These are phyloP conservation scores for Nannochloropsis salina DNA, from an alignment of 108 stramenopile species.

Conservation along the genomic window DNA sequence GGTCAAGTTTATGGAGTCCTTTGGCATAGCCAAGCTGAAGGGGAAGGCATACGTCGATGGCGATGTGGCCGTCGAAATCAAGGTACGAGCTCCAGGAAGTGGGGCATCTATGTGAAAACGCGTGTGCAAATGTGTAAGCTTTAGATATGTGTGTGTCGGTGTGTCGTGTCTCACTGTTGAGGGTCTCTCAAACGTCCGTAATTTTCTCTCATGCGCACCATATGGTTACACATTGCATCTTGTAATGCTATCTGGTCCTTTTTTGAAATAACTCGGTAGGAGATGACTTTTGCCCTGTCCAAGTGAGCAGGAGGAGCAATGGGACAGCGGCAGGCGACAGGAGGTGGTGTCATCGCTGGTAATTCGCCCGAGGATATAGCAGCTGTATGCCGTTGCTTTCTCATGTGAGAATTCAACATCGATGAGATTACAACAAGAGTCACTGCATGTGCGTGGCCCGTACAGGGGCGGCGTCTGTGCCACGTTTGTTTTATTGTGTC, in stretches of 20 bases:
- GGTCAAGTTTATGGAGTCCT: slow-evolving; percentile 37
- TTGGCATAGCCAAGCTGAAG: slow-evolving; percentile 54
- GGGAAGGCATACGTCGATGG: slow-evolving; percentile 53
- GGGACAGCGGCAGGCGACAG: not conserved
- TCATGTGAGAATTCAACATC: not conserved
- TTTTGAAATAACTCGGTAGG: not conserved
- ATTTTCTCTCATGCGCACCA: not conserved
- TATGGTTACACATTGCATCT: too few species aligned
- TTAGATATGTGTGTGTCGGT: not conserved
- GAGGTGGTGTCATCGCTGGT: not conserved
- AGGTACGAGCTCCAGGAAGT: not conserved
- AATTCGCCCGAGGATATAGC: not conserved
- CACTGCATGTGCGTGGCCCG: too few species aligned
- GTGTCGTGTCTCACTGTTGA: not conserved
- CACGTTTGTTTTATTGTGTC: not conserved
- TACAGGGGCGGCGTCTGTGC: not conserved
- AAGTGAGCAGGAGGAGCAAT: slow-evolving; percentile 21
- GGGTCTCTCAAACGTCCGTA: not conserved
- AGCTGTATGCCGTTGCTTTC: not conserved
- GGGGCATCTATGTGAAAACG: not conserved
- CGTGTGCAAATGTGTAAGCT: not conserved
- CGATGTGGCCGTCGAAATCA: slow-evolving; percentile 37
- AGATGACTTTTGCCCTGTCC: slow-evolving; percentile 56
- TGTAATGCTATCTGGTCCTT: too few species aligned
- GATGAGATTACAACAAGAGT: too few species aligned